These are phyloP conservation scores for Boletus rubescentipes DNA, from an alignment of 768 basidiomycete species.

Conservation along the genomic window DNA sequence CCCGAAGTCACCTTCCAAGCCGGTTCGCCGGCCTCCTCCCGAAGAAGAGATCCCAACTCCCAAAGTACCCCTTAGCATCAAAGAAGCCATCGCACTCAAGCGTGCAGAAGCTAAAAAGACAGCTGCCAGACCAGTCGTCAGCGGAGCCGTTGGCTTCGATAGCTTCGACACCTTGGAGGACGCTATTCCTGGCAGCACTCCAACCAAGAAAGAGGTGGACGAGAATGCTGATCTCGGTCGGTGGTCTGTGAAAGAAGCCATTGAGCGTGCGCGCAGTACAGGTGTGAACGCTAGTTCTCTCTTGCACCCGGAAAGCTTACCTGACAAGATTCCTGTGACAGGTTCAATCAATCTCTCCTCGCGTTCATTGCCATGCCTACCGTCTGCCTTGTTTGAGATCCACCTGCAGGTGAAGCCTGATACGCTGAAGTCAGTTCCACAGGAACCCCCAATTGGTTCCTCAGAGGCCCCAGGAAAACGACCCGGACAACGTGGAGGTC, in stretches of 20 bases:
- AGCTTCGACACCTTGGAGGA: conserved; percentile 49
- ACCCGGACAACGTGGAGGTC: conserved; percentile 41
- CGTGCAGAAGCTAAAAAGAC: conserved; percentile 77
- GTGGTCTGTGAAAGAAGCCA: conserved; percentile 67
- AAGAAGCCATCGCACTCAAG: conserved; percentile 77
- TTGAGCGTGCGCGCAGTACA: conserved; percentile 74
- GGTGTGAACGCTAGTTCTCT: conserved; percentile 48
- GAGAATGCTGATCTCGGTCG: conserved; percentile 55
- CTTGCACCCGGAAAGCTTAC: conserved; percentile 44
- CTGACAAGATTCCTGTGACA: conserved; percentile 44
- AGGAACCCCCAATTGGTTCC: conserved; percentile 54
- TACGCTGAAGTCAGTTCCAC: conserved; percentile 59
- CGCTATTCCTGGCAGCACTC: conserved; percentile 34
- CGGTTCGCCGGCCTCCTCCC: conserved; percentile 22
- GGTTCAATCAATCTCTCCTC: conserved; percentile 76
- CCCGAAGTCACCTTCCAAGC: conserved; percentile 36
- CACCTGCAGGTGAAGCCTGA: conserved; percentile 76
- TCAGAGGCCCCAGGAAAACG: conserved; percentile 37
- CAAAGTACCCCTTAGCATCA: conserved; percentile 49
- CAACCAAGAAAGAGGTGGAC: conserved; percentile 40
- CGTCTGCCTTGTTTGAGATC: conserved; percentile 75
- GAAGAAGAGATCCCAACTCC: conserved; percentile 29
- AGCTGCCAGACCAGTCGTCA: conserved; percentile 20
- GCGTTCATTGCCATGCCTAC: conserved; percentile 69
- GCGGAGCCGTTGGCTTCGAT: conserved; percentile 31